Base-by-base conservation (phyloP, 2,329 filamentous ascomycete species). In the Fusarium mundagurra region DNA sequence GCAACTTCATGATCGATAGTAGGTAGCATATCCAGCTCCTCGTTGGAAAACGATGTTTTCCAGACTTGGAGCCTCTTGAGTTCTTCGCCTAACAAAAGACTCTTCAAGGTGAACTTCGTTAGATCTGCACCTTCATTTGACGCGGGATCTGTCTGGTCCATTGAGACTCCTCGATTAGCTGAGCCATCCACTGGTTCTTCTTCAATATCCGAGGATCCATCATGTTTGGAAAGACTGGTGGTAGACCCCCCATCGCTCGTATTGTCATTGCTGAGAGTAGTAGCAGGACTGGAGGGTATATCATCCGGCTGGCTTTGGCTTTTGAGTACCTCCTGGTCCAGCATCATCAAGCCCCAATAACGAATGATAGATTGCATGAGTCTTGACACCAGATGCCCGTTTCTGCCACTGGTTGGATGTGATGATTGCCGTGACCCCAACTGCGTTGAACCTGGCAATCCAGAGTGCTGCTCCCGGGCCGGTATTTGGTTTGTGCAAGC, bases 21-120 rank as follows among this genome's bases (percentile, higher is more conserved):
- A 8, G 53, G 47, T 47, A 67, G 33, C 17, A 24, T 34, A 43
- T 68, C 38, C 34, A 68, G 5, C 20, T 64, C 65, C 6, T 54
- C 61, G n/a, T 68, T 59, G 16, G 45, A 59, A 27, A 68, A 64
- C 3, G 65, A 53, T 17, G 54, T 48, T 41, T 45, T 68, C 65
- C 65, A 68, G 47, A 64, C 29, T 12, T 48, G 65, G 6, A 65
- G 29, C 24, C 65, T 57, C n/a, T 47, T 64, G 5, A 68, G 47
- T 33, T 68, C 65, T 20, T 65, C 65, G 3, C 33, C 33, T 1
- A 65, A 41, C 18, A 68, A 29, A 11, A 65, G 47, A 11, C 20
- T 41, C 5, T 59, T 41, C 13, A 58, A 38, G 12, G 63, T 64
- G 45, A 59, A 53, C 11, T 18, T 53, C 4, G 63, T 65, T 17